Conservation (phyloP, 2,329 filamentous ascomycete species). For the Neocatenulostroma microsporum region DNA sequence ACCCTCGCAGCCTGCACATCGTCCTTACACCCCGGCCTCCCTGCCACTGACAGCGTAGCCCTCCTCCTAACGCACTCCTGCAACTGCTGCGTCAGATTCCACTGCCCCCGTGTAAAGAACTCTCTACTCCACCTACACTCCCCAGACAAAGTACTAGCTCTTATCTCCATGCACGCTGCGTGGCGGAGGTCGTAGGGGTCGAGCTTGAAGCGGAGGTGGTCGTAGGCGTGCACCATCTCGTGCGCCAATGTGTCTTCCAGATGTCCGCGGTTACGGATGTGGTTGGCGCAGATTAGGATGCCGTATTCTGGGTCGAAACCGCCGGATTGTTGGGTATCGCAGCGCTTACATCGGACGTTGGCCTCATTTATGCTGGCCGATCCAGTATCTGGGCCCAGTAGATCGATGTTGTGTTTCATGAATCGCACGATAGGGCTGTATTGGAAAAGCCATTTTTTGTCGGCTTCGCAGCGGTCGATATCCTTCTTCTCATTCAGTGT, state of each 20-base stretch:
- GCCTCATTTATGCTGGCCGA: conserved; percentile 57
- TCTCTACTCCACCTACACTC: conserved; percentile 89
- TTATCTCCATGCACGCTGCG: conserved; percentile 93
- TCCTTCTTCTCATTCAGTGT: conserved; percentile 66
- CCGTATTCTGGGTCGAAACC: conserved; percentile 83
- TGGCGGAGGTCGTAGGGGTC: conserved; percentile 77
- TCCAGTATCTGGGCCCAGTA: conserved; percentile 51
- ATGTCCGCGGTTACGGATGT: conserved; percentile 70
- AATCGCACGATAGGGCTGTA: conserved; percentile 84
- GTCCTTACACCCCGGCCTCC: conserved; percentile 72
- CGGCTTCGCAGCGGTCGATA: conserved; percentile 70
- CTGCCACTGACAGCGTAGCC: conserved; percentile 71
- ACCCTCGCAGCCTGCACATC: conserved; percentile 78
- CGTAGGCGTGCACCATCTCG: conserved; percentile 97
- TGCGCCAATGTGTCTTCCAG: conserved; percentile 91
- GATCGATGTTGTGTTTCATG: conserved; percentile 69
- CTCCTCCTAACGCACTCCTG: conserved; percentile 82
- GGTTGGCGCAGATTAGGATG: conserved; percentile 88
- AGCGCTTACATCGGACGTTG: conserved; percentile 79
- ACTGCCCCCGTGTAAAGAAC: conserved; percentile 76
- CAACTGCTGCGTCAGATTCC: conserved; percentile 83
- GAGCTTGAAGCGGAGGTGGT: conserved; percentile 84
- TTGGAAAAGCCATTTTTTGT: conserved; percentile 74
- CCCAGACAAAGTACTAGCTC: conserved; percentile 83
- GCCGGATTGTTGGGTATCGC: conserved; percentile 63